These are phyloP conservation scores for Phytophthora brassicae DNA, from an alignment of 352 stramenopile species.

Conservation along the genomic window DNA sequence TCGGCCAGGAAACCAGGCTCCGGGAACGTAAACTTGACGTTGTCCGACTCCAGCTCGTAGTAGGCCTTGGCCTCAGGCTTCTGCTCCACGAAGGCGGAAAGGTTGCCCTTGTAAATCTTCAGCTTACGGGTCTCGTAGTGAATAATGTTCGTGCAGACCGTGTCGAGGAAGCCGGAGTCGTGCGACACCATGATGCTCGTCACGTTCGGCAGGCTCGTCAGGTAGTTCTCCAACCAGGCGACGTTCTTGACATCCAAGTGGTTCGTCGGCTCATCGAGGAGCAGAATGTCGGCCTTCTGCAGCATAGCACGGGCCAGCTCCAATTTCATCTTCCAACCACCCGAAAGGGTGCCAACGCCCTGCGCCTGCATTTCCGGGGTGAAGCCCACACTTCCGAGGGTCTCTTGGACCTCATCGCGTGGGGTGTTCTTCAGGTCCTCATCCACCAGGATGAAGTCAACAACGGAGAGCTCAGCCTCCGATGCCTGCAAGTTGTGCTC, in stretches of 20 bases:
- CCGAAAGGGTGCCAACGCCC: constrained; percentile 91
- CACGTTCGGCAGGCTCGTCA: constrained; percentile 84
- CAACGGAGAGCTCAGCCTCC: constrained; percentile 79
- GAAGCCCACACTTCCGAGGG: constrained; percentile 93
- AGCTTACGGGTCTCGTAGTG: constrained; percentile 95
- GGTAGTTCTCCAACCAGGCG: constrained; percentile 92
- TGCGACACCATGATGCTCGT: constrained; percentile 96
- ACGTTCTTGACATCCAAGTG: constrained; percentile 94
- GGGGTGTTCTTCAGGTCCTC: constrained; percentile 91
- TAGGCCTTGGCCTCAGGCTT: constrained; percentile 89
- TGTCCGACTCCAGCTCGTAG: constrained; percentile 85
- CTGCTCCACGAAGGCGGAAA: constrained; percentile 83
- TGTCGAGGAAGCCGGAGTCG: constrained; percentile 97
- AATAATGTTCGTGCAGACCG: constrained; percentile 97
- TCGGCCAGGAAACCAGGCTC: constrained; percentile 87
- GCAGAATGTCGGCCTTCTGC: constrained; percentile 95
- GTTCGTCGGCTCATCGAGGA: constrained; percentile 97
- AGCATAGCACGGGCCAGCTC: constrained; percentile 94
- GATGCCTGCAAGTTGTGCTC: constrained; percentile 96
- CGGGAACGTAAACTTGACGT: constrained; percentile 88
- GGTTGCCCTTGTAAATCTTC: constrained; percentile 89
- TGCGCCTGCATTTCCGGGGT: constrained; percentile 92
- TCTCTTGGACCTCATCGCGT: constrained; percentile 90
- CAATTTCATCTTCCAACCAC: constrained; percentile 96
- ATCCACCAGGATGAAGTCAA: constrained; percentile 86